Evolutionary conservation across 352 stramenopile species (phyloP).

Genomic region (Phytopythium oedochilum): DNA sequence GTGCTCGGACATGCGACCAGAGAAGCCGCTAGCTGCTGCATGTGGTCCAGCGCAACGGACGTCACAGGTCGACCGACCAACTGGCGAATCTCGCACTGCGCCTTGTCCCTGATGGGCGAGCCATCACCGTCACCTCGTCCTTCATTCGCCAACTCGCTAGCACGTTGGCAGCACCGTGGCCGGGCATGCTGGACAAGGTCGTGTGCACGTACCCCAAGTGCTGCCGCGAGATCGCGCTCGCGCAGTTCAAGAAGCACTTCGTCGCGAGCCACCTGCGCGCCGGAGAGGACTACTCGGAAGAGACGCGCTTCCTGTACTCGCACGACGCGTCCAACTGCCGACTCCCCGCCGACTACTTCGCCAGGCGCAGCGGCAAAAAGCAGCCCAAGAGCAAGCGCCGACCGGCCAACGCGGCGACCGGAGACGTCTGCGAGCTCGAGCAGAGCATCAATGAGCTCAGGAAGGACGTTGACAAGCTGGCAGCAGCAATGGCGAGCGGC

Average conservation of each 20-base stretch:
- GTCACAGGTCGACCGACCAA: too few species aligned
- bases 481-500: background rate
- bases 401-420: background rate
- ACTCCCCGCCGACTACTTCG: background rate
- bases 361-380: background rate
- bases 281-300: background rate
- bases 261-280: background rate
- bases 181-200: too few species aligned
- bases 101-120: too few species aligned
- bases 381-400: background rate
- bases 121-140: too few species aligned
- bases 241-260: background rate
- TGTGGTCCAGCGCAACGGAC: too few species aligned
- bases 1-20: too few species aligned
- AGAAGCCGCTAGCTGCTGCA: too few species aligned
- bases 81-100: too few species aligned
- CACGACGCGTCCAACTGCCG: background rate
- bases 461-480: background rate
- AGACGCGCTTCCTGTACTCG: too few species aligned
- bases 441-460: background rate
- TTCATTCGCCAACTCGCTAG: too few species aligned
- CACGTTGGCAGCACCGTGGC: too few species aligned
- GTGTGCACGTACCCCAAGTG: background rate
- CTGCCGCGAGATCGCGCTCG: background rate
- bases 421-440: background rate